Evolutionary conservation across 371 early-diverging fungal genomes (phyloP).

Genomic region (Saksenaea oblongispora): DNA sequence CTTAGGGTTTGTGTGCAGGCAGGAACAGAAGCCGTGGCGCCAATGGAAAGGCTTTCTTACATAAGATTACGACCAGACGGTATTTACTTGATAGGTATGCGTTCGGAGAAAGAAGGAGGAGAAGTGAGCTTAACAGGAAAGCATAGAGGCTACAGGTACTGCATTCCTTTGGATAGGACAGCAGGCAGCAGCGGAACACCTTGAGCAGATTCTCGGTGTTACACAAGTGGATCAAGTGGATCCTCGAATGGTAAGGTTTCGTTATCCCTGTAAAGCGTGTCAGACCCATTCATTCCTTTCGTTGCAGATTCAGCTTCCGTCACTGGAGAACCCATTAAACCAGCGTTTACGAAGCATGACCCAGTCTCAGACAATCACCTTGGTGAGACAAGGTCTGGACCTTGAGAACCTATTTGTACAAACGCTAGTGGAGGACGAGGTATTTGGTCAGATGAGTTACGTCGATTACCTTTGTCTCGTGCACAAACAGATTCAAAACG

Average conservation of each 20-base stretch:
- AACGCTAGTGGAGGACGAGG: conserved; percentile 79
- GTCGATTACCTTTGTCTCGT: conserved; percentile 90
- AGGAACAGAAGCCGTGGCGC: conserved; percentile 7
- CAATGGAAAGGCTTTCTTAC: conserved; percentile 74
- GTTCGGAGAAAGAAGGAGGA: neutral
- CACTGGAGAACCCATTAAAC: conserved; percentile 4
- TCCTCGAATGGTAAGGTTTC: conserved; percentile 39
- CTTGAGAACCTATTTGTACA: conserved; percentile 67
- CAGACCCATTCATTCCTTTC: neutral
- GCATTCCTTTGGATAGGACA: conserved; percentile 42
- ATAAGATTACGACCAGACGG: conserved; percentile 72
- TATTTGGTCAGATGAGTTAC: conserved; percentile 83
- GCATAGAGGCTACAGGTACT: conserved; percentile 20
- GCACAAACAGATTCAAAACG: conserved; percentile 84
- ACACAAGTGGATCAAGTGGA: conserved; percentile 74
- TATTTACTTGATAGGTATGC: conserved; percentile 63
- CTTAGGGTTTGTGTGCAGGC: neutral
- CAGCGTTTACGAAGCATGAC: conserved; percentile 7
- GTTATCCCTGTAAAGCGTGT: neutral
- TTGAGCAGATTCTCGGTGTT: conserved; percentile 79
- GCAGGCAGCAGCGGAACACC: conserved; percentile 35
- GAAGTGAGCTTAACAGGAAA: neutral
- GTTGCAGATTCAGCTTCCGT: neutral
- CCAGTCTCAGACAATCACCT: conserved; percentile 39
- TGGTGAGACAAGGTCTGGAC: conserved; percentile 68